Base-by-base conservation (phyloP, 805 yeast genomes). In the Pichia heedii region DNA sequence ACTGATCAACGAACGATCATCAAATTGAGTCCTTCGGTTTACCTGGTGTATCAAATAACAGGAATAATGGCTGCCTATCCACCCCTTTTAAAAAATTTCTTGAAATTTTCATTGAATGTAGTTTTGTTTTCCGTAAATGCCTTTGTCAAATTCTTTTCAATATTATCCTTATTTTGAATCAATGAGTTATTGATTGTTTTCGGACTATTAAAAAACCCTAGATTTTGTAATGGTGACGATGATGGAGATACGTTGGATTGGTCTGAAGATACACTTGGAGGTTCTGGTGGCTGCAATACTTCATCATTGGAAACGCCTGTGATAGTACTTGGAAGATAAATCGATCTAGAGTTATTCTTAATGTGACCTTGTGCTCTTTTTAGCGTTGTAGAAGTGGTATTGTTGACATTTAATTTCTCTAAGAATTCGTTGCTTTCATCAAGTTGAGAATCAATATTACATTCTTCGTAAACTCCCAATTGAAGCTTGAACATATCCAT, bases 51-150 rank as follows among this genome's bases (percentile, higher is more conserved):
- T n/a, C n/a, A n/a, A n/a, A n/a, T n/a, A n/a, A n/a, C n/a, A n/a
- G n/a, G n/a, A n/a, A n/a, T n/a, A n/a, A n/a, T n/a, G n/a, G n/a
- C n/a, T n/a, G n/a, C n/a, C 36, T 27, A 47, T 4, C 45, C 45
- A 13, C 45, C 52, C 50, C 62, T 64, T 45, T 71, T 67, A 56
- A 75, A 75, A 41, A 76, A 63, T 45, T 81, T 75, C 9, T 86
- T 84, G 47, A 82, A 70, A 49, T 79, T 81, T 54, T 81, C 87
- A 55, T 80, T 80, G 43, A 82, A 79, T 57, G 67, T 80, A 22
- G 79, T 79, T 44, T 77, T 77, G 36, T 70, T 77, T 46, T 81
- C 87, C 16, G 51, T 50, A 60, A 66, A 45, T 60, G 66, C 73
- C 67, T 54, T 73, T 41, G 54, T 73, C 50, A 61, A 66, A 64